Base-by-base conservation (phyloP, 257 asterid species). In the Voacanga thouarsii region DNA sequence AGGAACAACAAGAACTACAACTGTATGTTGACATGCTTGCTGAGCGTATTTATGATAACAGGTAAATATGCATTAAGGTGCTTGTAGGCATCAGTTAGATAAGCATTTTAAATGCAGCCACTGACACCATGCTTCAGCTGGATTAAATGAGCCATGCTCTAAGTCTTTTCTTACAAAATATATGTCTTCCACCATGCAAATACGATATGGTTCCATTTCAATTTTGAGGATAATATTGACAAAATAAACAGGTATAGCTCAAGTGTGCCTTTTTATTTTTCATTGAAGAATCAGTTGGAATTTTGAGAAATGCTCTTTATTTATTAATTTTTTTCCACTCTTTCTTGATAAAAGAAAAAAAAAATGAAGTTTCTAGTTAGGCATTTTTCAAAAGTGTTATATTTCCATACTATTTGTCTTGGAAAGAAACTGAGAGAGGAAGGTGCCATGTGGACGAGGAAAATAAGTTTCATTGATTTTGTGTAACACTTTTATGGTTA, bases 1-100 rank as follows among this genome's bases (percentile, higher is more conserved):
- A 88, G 89, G 98, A 93, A 82, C 90, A 88, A 71, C 88, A 87
- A 75, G 97, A 93, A 91, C 89, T 88, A 24, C 92, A 93, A 79
- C 84, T 85, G 78, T 87, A 84, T 84, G 85, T 95, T 92, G 98
- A 95, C 89, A 90, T 95, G 93, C 81, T 84, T 81, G 90, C 96
- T 81, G 94, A 88, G 86, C 93, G 93, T 82, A 90, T 95, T 77
- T 85, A 90, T 74, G 96, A 95, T 83, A 88, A 79, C 76, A 93
- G 99, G 99, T 95, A 84, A 66, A 80, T 64, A 30, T 41, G 18
- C 41, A n/a, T 56, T 56, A 16, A 8, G 28, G 63, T 51, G n/a
- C 73, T 71, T 79, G 56, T n/a, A 39, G n/a, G 41, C 4, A 50
- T 75, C 70, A 60, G 50, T 49, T 70, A 28, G 28, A 69, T 44